Base-by-base conservation (phyloP, 805 yeast genomes). In the Priceomyces medius region DNA sequence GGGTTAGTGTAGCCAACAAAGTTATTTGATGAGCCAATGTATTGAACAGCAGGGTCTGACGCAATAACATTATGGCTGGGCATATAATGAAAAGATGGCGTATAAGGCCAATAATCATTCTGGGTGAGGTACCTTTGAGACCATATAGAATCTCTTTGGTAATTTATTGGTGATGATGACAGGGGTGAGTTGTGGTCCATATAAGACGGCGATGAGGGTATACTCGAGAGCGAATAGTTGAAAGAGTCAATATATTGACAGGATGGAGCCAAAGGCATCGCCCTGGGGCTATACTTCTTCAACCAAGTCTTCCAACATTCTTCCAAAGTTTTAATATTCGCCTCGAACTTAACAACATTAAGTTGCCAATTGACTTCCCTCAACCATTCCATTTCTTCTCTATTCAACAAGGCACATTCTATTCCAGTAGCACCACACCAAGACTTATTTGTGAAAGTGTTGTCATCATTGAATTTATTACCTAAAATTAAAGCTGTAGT, bases 341-440 rank as follows among this genome's bases (percentile, higher is more conserved):
- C 44, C 44, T 62, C 69, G 45, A 63, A 68, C 37, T 58, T 56
- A 27, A 65, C 72, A 3, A 66, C 72, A 45, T 61, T 68, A 42
- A 84, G 64, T 53, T 71, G 74, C 87, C 88, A 84, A 45, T 79
- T 65, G 38, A 83, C 71, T 24, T 71, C 69, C 7, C 58, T 53
- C 45, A 88, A 72, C 91, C 95, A 91, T 34, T 67, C 70, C 40
- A 76, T 77, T 68, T 91, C 99, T 46, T 79, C 66, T 13, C 59
- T 54, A 55, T 90, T 88, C 47, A 91, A 73, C 26, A 74, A 63
- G 2, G 56, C 56, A 36, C 87, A 71, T 5, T 78, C 64, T 47
- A 91, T 74, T 14, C 95, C 95, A 4, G 97, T 86, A n/a, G 97
- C 98, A 47, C 88, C 89, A 31, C 88, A 79, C 99, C 99, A 91